Base-by-base conservation (phyloP, 495 filamentous ascomycete species). In the Daldinia grandis region DNA sequence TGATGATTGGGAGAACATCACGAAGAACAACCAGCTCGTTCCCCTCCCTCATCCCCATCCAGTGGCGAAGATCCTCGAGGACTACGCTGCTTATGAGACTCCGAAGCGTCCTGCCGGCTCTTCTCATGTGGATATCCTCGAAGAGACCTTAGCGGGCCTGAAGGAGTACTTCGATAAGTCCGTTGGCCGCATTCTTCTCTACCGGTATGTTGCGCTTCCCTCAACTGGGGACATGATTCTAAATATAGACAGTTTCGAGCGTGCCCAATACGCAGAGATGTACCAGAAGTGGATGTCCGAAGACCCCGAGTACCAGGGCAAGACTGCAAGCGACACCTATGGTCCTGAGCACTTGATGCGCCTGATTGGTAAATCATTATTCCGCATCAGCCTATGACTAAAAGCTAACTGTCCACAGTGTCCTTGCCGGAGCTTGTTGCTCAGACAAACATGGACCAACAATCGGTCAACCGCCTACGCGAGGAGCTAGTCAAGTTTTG, bases 1-100 rank as follows among this genome's bases (percentile, higher is more conserved):
- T 40, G 95, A 99, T 74, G 95, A 99, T 81, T 99, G 95, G 95
- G 95, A 99, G 80, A 96, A 97, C 72, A 88, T 98, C 55, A 99
- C 95, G 54, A 98, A 98, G 84, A 93, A 94, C 74, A 87, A 91
- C 67, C 90, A 92, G 72, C 88, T 98, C 3, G 92, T 97, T 15
- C 87, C 89, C 0, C 84, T 99, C 9, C 95, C 95, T 0, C 87
- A 91, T n/a, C 81, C 85, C 24, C 84, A 88, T 55, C 89, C 93
- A 1, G 92, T 94, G 58, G 86, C 87, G 63, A 78, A 88, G 62
- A 94, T 99, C 66, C 80, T 99, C 5, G 84, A 92, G 35, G 90
- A 92, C 64, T 99, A 96, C 76, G 81, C 88, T 33, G 84, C 85
- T 2, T 85, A 88, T 51, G 90, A 95, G 79, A 87, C 85, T 42